Base-by-base conservation (phyloP, 108 stramenopile species). In the Pinguiococcus pyrenoidosus region DNA sequence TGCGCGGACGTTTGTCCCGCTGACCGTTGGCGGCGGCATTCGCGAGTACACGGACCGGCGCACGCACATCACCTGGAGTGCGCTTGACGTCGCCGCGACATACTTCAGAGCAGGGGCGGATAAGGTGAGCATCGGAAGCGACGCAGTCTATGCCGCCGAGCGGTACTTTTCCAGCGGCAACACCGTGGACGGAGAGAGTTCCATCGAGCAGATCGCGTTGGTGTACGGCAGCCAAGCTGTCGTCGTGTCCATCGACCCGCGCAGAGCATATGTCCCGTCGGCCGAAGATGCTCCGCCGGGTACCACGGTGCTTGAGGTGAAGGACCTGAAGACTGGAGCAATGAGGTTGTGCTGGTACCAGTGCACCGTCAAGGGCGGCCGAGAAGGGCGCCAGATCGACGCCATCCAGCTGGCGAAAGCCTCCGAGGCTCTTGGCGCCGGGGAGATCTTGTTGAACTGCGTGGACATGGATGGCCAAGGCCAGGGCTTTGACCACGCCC, bases 21-120 rank as follows among this genome's bases (percentile, higher is more conserved):
- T 97, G 21, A 97, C 96, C 2, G 89, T 97, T 17, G 96, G 96
- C 16, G 96, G 96, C 29, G 96, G 96, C 14, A 94, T 97, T 64
- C 75, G 92, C n/a, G 79, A 68, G 29, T 87, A 94, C 57, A 77
- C 76, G 5, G 96, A 94, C 56, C 59, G 54, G 28, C 14, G 30
- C 13, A 44, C 43, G 44, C 43, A n/a, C 23, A 69, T 55, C 35
- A 70, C 59, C 5, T 91, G 79, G 66, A 75, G 77, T 2, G 90
- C 92, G 5, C 55, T 92, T 48, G 89, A 97, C 45, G 96, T 97
- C 32, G 96, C 96, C 0, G 66, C 78, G n/a, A 56, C 85, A 5
- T 97, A 97, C 64, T 97, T 97, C 56, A 66, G 96, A 37, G 89
- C 96, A 20, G 96, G 96, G n/a, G 96, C 96, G 4, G 96, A 97